Evolutionary conservation across 495 filamentous ascomycete genomes (phyloP).

Genomic region (Xylaria telfairii): DNA sequence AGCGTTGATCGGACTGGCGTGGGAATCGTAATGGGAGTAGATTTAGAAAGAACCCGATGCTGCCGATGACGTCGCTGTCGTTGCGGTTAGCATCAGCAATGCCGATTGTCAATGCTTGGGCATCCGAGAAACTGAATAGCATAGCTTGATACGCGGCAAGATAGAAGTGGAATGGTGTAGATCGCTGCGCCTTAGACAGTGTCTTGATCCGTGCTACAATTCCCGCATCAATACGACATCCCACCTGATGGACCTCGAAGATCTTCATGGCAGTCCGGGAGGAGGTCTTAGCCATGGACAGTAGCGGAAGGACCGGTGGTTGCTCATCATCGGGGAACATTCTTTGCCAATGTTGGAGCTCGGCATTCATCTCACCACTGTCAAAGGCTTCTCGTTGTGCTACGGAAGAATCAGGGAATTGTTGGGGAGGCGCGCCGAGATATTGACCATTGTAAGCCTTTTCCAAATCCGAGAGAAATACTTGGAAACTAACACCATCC

Average conservation of each 20-base stretch:
- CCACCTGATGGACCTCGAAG: conserved; percentile 12
- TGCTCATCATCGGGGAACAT: conserved; percentile 30
- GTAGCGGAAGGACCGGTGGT: conserved; percentile 8
- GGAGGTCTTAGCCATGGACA: conserved; percentile 3
- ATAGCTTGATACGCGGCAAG: conserved; percentile 34
- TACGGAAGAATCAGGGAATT: conserved; percentile 33
- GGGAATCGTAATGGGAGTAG: conserved; percentile 52
- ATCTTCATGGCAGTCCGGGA: background rate
- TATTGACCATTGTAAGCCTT: conserved; percentile 42
- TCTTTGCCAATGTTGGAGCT: conserved; percentile 45
- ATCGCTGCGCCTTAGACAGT: conserved; percentile 12
- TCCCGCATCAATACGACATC: background rate
- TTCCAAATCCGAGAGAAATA: conserved; percentile 42
- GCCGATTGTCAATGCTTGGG: conserved; percentile 39
- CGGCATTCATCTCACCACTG: conserved; percentile 19
- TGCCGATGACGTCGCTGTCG: conserved; percentile 32
- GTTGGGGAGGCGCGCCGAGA: conserved; percentile 10
- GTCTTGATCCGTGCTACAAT: conserved; percentile 10
- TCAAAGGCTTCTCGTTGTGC: conserved; percentile 17
- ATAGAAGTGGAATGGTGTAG: conserved; percentile 41
- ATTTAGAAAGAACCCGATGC: conserved; percentile 55
- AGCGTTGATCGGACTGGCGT: background rate
- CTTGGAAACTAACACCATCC: conserved; percentile 23
- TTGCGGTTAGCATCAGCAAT: conserved; percentile 45
- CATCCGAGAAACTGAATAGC: conserved; percentile 25